Evolutionary conservation across 1,284 basidiomycete genomes (phyloP).

Genomic region (Stereum hirsutum): DNA sequence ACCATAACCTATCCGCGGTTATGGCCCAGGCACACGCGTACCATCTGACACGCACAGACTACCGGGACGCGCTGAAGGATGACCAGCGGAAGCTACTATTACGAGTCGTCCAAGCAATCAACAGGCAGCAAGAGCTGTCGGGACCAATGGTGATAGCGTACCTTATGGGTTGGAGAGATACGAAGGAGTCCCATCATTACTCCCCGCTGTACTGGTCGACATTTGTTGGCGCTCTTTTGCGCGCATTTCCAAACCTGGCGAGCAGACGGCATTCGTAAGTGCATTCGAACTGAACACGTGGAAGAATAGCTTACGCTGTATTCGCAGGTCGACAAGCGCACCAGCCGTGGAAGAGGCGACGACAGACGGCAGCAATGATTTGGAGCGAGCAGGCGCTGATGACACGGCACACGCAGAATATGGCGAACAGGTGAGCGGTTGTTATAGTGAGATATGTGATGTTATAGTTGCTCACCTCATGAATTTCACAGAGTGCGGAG

Average conservation of each 20-base stretch:
- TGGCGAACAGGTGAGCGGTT: too few relatives aligned
- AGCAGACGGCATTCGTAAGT: too few relatives aligned
- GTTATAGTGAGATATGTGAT: too few relatives aligned
- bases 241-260: conserved; percentile 12
- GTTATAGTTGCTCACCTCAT: too few relatives aligned
- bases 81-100: conserved; percentile 17
- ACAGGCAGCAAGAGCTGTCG: conserved; percentile 25
- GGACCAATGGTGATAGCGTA: conserved; percentile 24
- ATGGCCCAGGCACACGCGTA: conserved; percentile 20
- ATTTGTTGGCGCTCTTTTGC: conserved; percentile 13
- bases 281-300: too few relatives aligned
- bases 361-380: too few relatives aligned
- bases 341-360: too few relatives aligned
- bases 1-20: conserved; percentile 21
- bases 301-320: too few relatives aligned
- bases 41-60: conserved; percentile 13
- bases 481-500: too few relatives aligned
- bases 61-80: conserved; percentile 12
- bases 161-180: conserved; percentile 27
- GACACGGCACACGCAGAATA: too few relatives aligned
- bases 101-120: conserved; percentile 19
- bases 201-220: conserved; percentile 21
- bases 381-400: too few relatives aligned
- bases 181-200: conserved; percentile 22
- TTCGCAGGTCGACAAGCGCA: too few relatives aligned